Evolutionary conservation across 345 rosid genomes (phyloP).

Genomic region (Xanthoceras sorbifolium): DNA sequence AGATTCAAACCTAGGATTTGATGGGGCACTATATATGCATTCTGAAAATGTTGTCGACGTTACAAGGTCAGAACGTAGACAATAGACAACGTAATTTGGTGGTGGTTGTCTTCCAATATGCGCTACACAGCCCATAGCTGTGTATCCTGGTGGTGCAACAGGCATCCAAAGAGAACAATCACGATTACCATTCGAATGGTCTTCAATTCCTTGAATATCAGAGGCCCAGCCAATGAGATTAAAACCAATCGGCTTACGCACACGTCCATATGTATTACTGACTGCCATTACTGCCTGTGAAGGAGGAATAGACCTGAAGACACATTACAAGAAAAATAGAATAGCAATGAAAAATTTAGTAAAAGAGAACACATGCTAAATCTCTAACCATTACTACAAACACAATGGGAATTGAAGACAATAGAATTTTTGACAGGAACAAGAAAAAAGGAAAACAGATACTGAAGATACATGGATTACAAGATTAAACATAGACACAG

Average conservation of each 20-base stretch:
- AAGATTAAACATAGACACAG: background rate
- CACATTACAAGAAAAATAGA: slow-evolving; percentile 20
- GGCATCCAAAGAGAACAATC: slow-evolving; percentile 98
- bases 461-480: background rate
- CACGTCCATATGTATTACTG: slow-evolving; percentile 93
- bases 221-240: slow-evolving; percentile 67
- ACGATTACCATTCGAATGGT: slow-evolving; percentile 36
- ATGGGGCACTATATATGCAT: slow-evolving; percentile 63
- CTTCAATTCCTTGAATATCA: slow-evolving; percentile 53
- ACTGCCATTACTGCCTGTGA: slow-evolving; percentile 94
- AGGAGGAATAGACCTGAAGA: slow-evolving; percentile 92
- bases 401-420: background rate
- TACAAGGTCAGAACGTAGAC: slow-evolving; percentile 94
- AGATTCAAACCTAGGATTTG: slow-evolving; percentile 49
- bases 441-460: background rate
- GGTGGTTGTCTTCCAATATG: slow-evolving; percentile 81
- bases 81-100: slow-evolving; percentile 77
- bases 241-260: slow-evolving; percentile 82
- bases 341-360: background rate
- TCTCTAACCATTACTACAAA: background rate
- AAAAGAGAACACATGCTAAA: slow-evolving; percentile 5
- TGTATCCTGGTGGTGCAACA: slow-evolving; percentile 87
- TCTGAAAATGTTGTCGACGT: slow-evolving; percentile 81
- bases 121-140: slow-evolving; percentile 88
- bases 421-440: background rate